A percentile compares a stretch with the other conserved stretches of the same genome.
phyloP scores from a whole-genome alignment of 108 stramenopile genomes.

The Cyclostephanos invisitatus region DNA sequence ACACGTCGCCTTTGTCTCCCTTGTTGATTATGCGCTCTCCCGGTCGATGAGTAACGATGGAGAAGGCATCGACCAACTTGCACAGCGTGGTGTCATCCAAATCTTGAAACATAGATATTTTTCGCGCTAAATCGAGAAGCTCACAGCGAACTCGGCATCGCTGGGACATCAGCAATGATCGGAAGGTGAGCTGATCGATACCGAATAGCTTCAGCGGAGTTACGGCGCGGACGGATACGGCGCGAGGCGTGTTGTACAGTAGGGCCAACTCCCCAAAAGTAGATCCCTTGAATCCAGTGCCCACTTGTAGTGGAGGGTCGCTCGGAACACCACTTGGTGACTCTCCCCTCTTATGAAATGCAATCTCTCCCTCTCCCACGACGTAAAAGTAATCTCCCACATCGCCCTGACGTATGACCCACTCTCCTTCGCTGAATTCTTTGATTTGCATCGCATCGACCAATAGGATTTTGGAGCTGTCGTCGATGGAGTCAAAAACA shows the following conservation, averaged over 20 bases:
- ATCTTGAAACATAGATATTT: conserved; percentile 31
- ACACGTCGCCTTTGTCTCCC: conserved; percentile 55
- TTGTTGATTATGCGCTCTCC: conserved; percentile 58
- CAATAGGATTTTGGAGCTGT: conserved; percentile 40
- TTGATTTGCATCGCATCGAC: conserved; percentile 60
- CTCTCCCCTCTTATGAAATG: conserved; percentile 60
- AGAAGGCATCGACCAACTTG: conserved; percentile 38
- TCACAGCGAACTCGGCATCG: conserved; percentile 20
- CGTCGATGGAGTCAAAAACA: conserved; percentile 59
- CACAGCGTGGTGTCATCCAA: conserved; percentile 27
- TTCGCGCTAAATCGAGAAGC: conserved; percentile 27
- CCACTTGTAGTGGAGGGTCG: neutral
- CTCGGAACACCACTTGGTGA: neutral
- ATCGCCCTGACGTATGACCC: conserved; percentile 86
- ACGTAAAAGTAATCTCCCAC: conserved; percentile 87
- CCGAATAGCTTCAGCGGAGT: conserved; percentile 30
- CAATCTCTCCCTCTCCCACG: conserved; percentile 47
- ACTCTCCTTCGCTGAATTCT: conserved; percentile 42
- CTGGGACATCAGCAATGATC: conserved; percentile 22
- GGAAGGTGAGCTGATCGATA: conserved; percentile 54
- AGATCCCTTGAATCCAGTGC: conserved; percentile 24
- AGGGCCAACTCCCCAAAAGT: conserved; percentile 84
- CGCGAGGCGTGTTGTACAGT: conserved; percentile 75
- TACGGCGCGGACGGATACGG: conserved; percentile 65
- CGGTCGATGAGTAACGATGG: conserved; percentile 25